A percentile compares a stretch with the other conserved stretches of the same genome.
Conservation (phyloP, 2,329 filamentous ascomycete genomes). For the Botryotinia narcissicola region DNA sequence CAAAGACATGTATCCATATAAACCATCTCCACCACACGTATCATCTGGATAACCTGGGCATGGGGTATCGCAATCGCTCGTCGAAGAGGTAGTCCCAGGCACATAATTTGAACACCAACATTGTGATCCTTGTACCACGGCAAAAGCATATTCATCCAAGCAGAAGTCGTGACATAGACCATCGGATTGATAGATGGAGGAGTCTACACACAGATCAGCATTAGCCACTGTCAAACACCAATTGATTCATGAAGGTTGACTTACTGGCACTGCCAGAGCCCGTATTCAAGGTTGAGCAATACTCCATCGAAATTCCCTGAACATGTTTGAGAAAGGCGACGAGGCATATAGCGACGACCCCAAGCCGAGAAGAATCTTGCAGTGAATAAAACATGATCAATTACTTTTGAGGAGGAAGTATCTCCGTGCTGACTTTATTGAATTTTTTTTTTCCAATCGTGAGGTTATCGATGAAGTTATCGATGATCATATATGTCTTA, state of each 20-base stretch:
- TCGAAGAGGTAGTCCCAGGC: conserved; percentile 47
- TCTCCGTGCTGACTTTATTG: conserved; percentile 6
- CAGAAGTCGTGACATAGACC: conserved; percentile 66
- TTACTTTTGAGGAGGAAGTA: conserved; percentile 11
- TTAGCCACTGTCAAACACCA: background rate
- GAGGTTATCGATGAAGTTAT: background rate
- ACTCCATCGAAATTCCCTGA: conserved; percentile 32
- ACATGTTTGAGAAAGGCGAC: conserved; percentile 22
- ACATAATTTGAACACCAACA: conserved; percentile 77
- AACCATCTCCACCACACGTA: conserved; percentile 59
- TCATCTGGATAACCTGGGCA: conserved; percentile 71
- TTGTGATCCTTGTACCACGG: conserved; percentile 60
- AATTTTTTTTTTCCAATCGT: background rate
- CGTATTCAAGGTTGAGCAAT: conserved; percentile 50
- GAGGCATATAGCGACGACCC: conserved; percentile 29
- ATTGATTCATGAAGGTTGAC: conserved; percentile 30
- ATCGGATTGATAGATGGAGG: conserved; percentile 63
- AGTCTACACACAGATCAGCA: conserved; percentile 43
- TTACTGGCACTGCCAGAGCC: conserved; percentile 44
- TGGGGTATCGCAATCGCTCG: conserved; percentile 49
- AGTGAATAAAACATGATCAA: conserved; percentile 24
- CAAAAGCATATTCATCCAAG: conserved; percentile 58
- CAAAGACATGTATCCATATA: conserved; percentile 66
- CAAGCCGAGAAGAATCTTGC: conserved; percentile 28
- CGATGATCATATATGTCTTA: conserved; percentile 13